A percentile compares a stretch with the other conserved stretches of the same genome.
Evolutionary conservation across 2,329 filamentous ascomycete species (phyloP).

Genomic region (Cytospora leucostoma): DNA sequence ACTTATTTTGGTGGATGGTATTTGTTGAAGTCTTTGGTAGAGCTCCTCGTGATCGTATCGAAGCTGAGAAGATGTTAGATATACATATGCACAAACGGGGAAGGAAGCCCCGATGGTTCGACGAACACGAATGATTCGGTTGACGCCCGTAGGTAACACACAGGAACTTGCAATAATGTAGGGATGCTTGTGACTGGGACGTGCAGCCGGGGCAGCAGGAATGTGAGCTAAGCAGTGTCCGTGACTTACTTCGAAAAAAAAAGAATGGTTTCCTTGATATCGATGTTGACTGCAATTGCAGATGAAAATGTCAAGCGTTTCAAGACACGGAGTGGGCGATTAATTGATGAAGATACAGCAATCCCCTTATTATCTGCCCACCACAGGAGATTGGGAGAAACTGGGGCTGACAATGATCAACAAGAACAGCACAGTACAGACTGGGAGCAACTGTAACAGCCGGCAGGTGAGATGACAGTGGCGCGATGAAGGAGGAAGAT

Average conservation of each 20-base stretch:
- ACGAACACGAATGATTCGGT: background rate
- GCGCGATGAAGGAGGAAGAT: slow-evolving; percentile 4
- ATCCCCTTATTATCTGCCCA: slow-evolving; percentile 10
- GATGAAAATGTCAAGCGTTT: slow-evolving; percentile 10
- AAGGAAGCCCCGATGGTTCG: background rate
- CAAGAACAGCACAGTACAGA: slow-evolving; percentile 11
- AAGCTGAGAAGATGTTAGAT: slow-evolving; percentile 14
- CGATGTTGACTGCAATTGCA: slow-evolving; percentile 6
- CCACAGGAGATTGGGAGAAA: slow-evolving; percentile 5
- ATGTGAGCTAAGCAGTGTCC: background rate
- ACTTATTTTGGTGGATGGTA: background rate
- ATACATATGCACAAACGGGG: background rate
- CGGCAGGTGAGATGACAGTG: slow-evolving; percentile 13
- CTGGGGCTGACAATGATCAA: slow-evolving; percentile 8
- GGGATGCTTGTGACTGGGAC: slow-evolving; percentile 9
- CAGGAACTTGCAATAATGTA: slow-evolving; percentile 2
- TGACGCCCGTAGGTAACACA: slow-evolving; percentile 10
- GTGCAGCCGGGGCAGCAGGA: background rate
- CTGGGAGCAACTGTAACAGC: background rate
- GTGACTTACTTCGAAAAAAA: slow-evolving; percentile 8
- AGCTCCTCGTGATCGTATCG: background rate
- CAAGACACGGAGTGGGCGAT: slow-evolving; percentile 5
- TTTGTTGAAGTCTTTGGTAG: background rate
- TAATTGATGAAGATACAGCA: slow-evolving; percentile 9
- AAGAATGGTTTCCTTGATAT: background rate